Conservation (phyloP, 2,329 filamentous ascomycete genomes). For the Penicillium sp. region DNA sequence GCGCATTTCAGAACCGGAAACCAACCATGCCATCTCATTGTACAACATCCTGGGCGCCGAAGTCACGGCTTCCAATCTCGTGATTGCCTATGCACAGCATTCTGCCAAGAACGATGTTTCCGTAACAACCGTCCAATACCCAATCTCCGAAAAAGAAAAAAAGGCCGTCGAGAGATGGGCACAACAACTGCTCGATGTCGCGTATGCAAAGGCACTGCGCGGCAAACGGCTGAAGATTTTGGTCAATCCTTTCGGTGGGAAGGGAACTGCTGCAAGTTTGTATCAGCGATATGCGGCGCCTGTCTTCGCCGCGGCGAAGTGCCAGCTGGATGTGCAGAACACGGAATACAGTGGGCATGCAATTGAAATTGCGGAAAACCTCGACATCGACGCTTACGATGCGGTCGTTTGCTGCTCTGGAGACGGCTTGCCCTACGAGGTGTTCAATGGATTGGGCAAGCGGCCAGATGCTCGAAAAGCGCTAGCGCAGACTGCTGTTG, state of each 20-base stretch:
- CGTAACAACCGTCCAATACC: constrained; percentile 54
- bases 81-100: constrained; percentile 62
- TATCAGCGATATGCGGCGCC: constrained; percentile 71
- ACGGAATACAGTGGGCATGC: constrained; percentile 70
- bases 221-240: constrained; percentile 76
- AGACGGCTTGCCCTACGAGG: constrained; percentile 82
- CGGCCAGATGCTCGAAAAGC: constrained; percentile 66
- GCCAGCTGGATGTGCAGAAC: constrained; percentile 62
- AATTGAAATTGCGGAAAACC: constrained; percentile 60
- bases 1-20: constrained; percentile 31
- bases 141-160: constrained; percentile 46
- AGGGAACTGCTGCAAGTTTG: constrained; percentile 62
- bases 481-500: constrained; percentile 67
- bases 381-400: constrained; percentile 75
- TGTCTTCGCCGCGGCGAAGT: constrained; percentile 71
- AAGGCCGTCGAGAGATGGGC: constrained; percentile 54
- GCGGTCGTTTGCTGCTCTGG: constrained; percentile 82
- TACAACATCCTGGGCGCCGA: constrained; percentile 81
- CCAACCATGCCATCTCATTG: constrained; percentile 58
- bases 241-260: constrained; percentile 83
- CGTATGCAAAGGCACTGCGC: constrained; percentile 61
- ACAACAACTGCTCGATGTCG: constrained; percentile 54
- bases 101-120: constrained; percentile 53
- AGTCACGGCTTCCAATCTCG: constrained; percentile 51
- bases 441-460: constrained; percentile 83